Conservation (phyloP, 2,329 filamentous ascomycete species). For the Colletotrichum truncatum region DNA sequence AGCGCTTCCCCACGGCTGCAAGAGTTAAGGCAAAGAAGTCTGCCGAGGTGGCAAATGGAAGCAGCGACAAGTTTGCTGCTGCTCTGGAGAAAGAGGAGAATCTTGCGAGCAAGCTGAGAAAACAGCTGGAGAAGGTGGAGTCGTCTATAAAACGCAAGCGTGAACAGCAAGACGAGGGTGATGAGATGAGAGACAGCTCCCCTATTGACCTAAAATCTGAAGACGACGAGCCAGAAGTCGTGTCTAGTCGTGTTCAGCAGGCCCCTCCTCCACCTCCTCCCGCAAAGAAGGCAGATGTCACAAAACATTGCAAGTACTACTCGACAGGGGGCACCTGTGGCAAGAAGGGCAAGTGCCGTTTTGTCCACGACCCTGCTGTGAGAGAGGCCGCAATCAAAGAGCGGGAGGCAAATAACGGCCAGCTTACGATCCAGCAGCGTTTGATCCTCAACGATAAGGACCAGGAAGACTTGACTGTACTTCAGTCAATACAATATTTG, state of each 20-base stretch:
- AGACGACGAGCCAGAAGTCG: conserved; percentile 67
- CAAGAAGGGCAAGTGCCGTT: conserved; percentile 80
- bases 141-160: conserved; percentile 75
- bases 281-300: conserved; percentile 67
- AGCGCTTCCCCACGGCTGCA: conserved; percentile 81
- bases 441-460: conserved; percentile 74
- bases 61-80: conserved; percentile 28
- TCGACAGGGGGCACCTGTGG: conserved; percentile 74
- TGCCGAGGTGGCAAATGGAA: conserved; percentile 43
- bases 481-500: conserved; percentile 73
- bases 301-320: conserved; percentile 76
- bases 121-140: conserved; percentile 75
- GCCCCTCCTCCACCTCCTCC: conserved; percentile 51
- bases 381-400: conserved; percentile 71
- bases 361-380: conserved; percentile 72
- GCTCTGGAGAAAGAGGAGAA: conserved; percentile 65
- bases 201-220: conserved; percentile 59
- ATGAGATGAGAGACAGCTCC: conserved; percentile 68
- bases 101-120: conserved; percentile 69
- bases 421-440: conserved; percentile 72
- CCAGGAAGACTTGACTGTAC: conserved; percentile 72
- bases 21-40: conserved; percentile 72
- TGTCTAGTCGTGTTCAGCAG: conserved; percentile 57
- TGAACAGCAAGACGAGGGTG: conserved; percentile 72
- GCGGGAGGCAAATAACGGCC: conserved; percentile 71